Evolutionary conservation across 495 filamentous ascomycete genomes (phyloP).

Genomic region (Hypoxylon fragiforme): DNA sequence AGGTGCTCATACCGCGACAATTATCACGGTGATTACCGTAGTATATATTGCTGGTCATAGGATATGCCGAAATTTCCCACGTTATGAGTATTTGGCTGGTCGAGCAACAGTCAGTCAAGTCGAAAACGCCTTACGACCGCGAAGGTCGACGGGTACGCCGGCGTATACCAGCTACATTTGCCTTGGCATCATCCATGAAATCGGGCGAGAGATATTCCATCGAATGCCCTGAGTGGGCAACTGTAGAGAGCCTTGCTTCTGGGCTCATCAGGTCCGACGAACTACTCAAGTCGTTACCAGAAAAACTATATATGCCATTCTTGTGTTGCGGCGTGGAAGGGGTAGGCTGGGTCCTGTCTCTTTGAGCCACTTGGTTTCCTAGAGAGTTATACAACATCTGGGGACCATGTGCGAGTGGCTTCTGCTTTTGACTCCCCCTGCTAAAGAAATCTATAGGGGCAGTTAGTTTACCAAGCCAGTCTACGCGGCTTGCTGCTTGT

Average conservation of each 20-base stretch:
- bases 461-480: slow-evolving; percentile 5
- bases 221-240: slow-evolving; percentile 37
- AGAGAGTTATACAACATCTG: neutral
- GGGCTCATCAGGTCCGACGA: neutral
- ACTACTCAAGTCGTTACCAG: neutral
- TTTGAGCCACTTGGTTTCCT: neutral
- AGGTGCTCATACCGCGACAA: no score
- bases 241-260: slow-evolving; percentile 16
- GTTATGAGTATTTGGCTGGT: no score
- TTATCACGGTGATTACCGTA: no score
- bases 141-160: neutral
- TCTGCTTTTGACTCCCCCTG: slow-evolving; percentile 4
- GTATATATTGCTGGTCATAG: no score
- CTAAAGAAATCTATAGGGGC: slow-evolving; percentile 15
- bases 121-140: neutral
- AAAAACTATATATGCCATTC: no score
- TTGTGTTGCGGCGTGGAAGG: no score
- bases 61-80: no score
- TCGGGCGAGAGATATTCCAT: neutral
- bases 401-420: neutral
- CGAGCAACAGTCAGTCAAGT: neutral
- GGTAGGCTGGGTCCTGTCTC: no score
- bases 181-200: neutral
- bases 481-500: neutral
- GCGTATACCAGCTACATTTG: neutral